Evolutionary conservation across 371 early-diverging fungal species (phyloP), one percentile per base, ranked within the genome.

Genomic region (Apophysomyces elegans): DNA sequence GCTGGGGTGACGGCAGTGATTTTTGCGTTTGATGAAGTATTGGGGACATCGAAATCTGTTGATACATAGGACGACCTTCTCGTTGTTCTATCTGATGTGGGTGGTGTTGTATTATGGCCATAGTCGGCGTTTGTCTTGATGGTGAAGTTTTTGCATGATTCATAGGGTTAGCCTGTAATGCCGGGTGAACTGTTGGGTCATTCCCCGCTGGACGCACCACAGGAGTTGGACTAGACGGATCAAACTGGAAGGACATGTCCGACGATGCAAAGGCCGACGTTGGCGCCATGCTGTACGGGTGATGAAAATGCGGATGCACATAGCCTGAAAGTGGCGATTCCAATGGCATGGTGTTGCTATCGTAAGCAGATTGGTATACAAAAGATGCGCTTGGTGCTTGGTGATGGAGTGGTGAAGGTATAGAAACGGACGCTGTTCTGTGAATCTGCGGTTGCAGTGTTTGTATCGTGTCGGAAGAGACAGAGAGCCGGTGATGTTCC

Each of bases 151-250:
- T 64, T 41, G 59, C 26, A 32, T 70, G 70, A 7, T 46, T 36
- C 63, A 73, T 58, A 16, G 72, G 59, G 44, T 63, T 69, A 0
- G 77, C 62, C n/a, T 77, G 74, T 13, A 77, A 58, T 7, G 66
- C 74, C 9, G 74, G 69, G 38, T 77, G 74, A 37, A 74, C 65
- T 3, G 64, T 72, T 43, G 68, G 66, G 6, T 72, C 71, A 56
- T 62, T 69, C 18, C 54, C 54, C 13, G 59, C 57, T 38, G 61
- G 61, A 46, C 70, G 62, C 5, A 61, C 63, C 12, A 73, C 61
- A 7, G 68, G 56, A 13, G 67, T 63, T 8, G 56, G 54, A 8
- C 60, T 62, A 0, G 71, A 66, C 41, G 69, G 58, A 59, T 76
- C 71, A 66, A 73, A 76, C 3, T 58, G 39, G 16, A 74, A 74